Evolutionary conservation across 2,329 filamentous ascomycete genomes (phyloP), one percentile per base, ranked within the genome.

Genomic region (Epichloe festucae): DNA sequence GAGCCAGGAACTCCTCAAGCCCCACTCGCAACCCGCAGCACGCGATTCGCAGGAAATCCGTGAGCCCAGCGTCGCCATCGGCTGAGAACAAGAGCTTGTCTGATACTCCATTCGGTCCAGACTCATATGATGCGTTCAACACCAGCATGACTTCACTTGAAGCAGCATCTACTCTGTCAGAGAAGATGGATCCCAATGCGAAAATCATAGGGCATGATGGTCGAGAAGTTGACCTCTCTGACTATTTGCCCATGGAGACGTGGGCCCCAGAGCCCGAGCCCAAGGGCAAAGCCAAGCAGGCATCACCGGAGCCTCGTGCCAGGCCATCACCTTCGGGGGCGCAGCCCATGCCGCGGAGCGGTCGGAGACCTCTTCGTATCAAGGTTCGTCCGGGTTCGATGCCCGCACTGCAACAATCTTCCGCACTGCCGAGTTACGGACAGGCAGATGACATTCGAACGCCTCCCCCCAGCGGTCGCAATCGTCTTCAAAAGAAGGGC

Each of bases 191-290:
- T 50, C 68, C 73, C 0, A 75, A 77, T 49, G 82, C 79, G 8
- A 87, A 87, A 60, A 88, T 90, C 54, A 81, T 89, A 50, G 85
- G 81, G 1, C 76, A 85, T 56, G 85, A 89, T 62, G 87, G 87
- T 6, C 76, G 84, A 51, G 84, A 89, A 59, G 77, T 91, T 51
- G 87, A 91, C 61, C 87, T 87, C 1, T 88, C 85, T 0, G 87
- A 91, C 64, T 86, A 90, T 62, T 73, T 90, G 14, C 87, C 87
- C 0, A 78, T 88, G 63, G 81, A 87, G 51, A 80, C 80, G 1
- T 89, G 85, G 85, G 85, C 85, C 2, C 85, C 85, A 0, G 85
- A 89, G 60, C 85, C 85, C 0, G 83, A 87, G 58, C 74, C 76
- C 2, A 67, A 67, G 54, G 56, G 59, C 27, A 67, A 67, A 54